A percentile compares a stretch with the other conserved stretches of the same genome.
Evolutionary conservation across 345 rosid genomes (phyloP).

Genomic region (Cardamine chenopodiifolia): DNA sequence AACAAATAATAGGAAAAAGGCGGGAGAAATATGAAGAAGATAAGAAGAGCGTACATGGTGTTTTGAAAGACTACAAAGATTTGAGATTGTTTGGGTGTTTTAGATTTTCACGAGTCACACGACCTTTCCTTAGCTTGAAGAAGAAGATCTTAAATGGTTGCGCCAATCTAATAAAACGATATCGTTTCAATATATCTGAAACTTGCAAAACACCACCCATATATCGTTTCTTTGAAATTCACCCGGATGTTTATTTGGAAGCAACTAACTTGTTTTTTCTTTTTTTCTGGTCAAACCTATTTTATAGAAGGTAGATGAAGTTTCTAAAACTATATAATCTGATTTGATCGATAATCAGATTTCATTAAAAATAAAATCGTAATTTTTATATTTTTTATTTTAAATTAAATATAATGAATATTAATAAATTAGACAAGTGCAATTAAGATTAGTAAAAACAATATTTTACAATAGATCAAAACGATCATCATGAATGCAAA

Average conservation of each 20-base stretch:
- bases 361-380: too few relatives aligned
- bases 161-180: background rate
- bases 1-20: background rate
- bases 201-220: background rate
- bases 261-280: too few relatives aligned
- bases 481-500: background rate
- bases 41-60: conserved; percentile 30
- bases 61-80: conserved; percentile 14
- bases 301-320: too few relatives aligned
- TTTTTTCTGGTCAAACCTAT: too few relatives aligned
- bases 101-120: background rate
- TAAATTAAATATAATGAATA: too few relatives aligned
- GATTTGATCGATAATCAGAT: too few relatives aligned
- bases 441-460: too few relatives aligned
- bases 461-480: background rate
- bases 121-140: conserved; percentile 35
- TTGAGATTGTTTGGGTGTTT: conserved; percentile 1
- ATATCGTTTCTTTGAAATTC: background rate
- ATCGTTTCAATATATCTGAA: conserved; percentile 1
- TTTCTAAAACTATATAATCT: too few relatives aligned
- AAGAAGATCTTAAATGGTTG: conserved; percentile 2
- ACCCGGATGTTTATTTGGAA: background rate
- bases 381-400: too few relatives aligned
- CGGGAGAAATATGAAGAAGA: conserved; percentile 29
- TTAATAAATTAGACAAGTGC: too few relatives aligned